Evolutionary conservation across 257 asterid species (phyloP), one percentile per base, ranked within the genome.

Genomic region (Apocynum venetum): DNA sequence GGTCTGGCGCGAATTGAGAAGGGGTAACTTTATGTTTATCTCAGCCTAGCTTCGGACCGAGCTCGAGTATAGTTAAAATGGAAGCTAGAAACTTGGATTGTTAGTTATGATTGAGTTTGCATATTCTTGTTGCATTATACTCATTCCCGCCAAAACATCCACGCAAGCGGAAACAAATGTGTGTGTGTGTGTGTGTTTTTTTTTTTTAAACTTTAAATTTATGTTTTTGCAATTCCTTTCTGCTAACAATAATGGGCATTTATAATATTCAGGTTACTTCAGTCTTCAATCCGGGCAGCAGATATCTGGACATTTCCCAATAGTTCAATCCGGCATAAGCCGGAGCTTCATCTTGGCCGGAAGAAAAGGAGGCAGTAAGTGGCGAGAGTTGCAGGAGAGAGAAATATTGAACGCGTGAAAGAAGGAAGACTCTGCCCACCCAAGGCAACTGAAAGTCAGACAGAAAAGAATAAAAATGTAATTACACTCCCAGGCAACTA

Each of bases 191-290:
- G n/a, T n/a, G n/a, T 25, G 2, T 9, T 51, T 51, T 9, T 51
- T 51, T 0, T 10, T 51, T 7, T 7, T 51, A 12, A 40, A 65
- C 20, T 65, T 38, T 17, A 19, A 48, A 46, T 20, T 19, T 6
- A 0, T 43, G 12, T 25, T 70, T 55, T 7, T 14, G 35, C 41
- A 4, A 13, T 17, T 35, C 25, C 19, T 15, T 12, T 41, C 4
- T 17, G 63, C 63, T 2, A 77, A 51, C 53, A 76, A 49, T 75
- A 65, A 71, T 59, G 65, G 77, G 36, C 73, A 79, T 51, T 53
- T 80, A 72, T 46, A 74, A 70, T 70, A 65, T 84, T 84, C 87
- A 90, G 96, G 87, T 79, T 59, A 61, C 51, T 82, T 43, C 14
- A 12, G 31, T 20, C 43, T 35, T 51, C 61, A 68, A 71, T 71